Evolutionary conservation across 1,139 yeast genomes (phyloP).

Genomic region (Diutina mesorugosa): DNA sequence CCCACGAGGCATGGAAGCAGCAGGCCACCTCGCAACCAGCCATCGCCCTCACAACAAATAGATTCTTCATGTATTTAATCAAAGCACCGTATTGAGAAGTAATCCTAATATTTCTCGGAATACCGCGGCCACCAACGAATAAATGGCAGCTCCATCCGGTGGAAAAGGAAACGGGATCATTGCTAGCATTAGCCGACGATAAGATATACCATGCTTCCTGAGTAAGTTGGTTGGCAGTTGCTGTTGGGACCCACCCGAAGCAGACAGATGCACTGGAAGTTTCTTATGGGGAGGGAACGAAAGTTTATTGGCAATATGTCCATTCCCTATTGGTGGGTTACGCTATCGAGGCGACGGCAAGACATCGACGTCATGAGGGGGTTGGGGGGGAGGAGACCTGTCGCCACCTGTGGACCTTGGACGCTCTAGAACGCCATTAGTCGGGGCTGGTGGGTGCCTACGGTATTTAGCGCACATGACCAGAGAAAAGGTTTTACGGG

Average conservation of each 20-base stretch:
- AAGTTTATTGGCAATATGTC: neutral
- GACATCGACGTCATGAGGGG: neutral
- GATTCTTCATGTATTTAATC: no score
- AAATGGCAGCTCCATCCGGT: no score
- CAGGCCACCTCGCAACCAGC: neutral
- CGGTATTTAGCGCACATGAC: neutral
- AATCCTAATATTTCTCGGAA: no score
- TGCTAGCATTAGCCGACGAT: no score
- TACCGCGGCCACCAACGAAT: no score
- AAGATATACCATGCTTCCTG: no score
- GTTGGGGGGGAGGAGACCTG: no score
- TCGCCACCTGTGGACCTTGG: neutral
- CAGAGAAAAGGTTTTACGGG: neutral
- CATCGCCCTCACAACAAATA: neutral
- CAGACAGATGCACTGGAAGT: neutral
- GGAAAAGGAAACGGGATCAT: no score
- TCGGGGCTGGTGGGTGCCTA: neutral
- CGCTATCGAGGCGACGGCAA: neutral
- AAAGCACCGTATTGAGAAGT: no score
- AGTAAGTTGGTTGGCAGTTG: no score
- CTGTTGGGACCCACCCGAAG: no score
- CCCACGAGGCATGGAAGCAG: neutral
- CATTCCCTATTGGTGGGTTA: neutral
- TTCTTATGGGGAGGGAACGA: neutral
- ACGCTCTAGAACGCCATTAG: neutral